Conservation (phyloP, 441 rosid genomes). For the Corymbia citriodora region DNA sequence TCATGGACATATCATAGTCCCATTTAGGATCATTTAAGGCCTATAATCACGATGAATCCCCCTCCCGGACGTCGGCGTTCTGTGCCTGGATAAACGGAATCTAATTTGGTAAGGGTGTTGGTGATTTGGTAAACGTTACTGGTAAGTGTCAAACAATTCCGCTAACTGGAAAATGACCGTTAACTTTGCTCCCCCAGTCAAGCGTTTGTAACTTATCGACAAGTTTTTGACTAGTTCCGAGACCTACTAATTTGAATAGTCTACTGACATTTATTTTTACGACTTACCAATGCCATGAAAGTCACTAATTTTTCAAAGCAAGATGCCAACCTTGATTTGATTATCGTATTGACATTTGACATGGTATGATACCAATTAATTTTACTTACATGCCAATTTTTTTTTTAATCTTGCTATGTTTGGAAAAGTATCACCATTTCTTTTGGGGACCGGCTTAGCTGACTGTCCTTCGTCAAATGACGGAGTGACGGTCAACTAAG, state of each 20-base stretch:
- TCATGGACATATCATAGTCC: not conserved
- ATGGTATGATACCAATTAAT: not conserved
- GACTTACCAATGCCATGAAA: too few species aligned
- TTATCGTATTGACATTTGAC: not conserved
- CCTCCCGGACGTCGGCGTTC: not conserved
- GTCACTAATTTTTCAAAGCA: not conserved
- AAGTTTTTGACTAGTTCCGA: not conserved
- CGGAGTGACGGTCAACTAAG: too few species aligned
- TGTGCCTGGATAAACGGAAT: not conserved
- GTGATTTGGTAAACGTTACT: not conserved
- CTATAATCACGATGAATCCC: not conserved
- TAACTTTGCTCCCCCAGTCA: not conserved
- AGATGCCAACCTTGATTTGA: not conserved
- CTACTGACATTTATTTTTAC: not conserved
- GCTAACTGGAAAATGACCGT: not conserved
- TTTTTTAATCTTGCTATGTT: too few species aligned
- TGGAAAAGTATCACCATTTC: not conserved
- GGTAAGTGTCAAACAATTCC: not conserved
- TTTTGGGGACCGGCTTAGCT: too few species aligned
- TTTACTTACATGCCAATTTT: not conserved
- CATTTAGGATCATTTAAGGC: not conserved
- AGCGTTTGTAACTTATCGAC: not conserved
- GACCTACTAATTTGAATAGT: not conserved
- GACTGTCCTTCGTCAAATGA: too few species aligned
- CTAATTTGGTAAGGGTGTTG: not conserved